Percentiles rank a stretch among this genome's conserved stretches.
phyloP scores from a whole-genome alignment of 768 basidiomycete species.

The Lenzites betulinus region DNA sequence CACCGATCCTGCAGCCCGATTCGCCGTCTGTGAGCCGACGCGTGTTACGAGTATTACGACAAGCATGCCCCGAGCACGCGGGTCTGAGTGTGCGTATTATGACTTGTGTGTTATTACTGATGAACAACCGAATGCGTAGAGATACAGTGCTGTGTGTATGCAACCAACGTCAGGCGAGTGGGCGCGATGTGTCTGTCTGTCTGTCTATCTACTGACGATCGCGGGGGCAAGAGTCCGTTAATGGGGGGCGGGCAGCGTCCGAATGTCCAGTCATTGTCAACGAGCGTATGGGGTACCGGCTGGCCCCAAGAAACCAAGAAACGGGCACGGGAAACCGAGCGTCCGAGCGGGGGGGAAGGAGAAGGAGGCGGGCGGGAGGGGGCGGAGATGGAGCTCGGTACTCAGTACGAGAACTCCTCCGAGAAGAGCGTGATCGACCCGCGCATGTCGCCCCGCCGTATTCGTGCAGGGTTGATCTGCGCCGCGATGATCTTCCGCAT shows the following conservation, averaged over 20 bases:
- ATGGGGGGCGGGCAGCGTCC: not conserved
- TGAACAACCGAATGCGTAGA: constrained; percentile 3
- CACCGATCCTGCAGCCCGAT: not conserved
- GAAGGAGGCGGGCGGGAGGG: no score
- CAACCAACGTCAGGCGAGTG: not conserved
- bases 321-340: not conserved
- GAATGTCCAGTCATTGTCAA: not conserved
- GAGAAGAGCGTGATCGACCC: constrained; percentile 62
- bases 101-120: not conserved
- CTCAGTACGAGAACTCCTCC: constrained; percentile 68
- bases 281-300: not conserved
- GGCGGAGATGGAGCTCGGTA: no score
- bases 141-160: constrained; percentile 13
- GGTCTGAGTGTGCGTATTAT: not conserved
- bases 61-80: not conserved
- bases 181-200: no score
- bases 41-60: no score
- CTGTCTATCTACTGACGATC: not conserved
- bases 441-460: constrained; percentile 56
- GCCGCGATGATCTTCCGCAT: constrained; percentile 64
- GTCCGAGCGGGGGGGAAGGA: not conserved
- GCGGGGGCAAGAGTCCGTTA: not conserved
- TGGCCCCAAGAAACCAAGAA: not conserved
- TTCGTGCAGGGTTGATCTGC: constrained; percentile 57
- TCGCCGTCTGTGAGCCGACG: no score